Conservation (phyloP, 1,284 basidiomycete genomes). For the Hortiboletus rubellus region DNA sequence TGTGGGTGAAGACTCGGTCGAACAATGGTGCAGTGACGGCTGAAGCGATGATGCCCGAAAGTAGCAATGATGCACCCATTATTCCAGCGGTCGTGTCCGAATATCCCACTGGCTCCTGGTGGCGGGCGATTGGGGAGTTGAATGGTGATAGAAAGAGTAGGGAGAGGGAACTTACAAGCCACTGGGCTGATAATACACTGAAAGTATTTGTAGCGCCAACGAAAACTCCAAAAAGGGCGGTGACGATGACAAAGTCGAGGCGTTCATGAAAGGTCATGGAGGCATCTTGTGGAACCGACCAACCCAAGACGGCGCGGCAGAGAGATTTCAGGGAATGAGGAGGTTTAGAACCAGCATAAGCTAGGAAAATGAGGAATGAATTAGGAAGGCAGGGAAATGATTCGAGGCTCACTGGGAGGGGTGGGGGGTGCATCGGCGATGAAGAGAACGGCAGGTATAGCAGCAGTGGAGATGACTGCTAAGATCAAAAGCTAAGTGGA, state of each 20-base stretch:
- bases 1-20: constrained; percentile 73
- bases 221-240: constrained; percentile 60
- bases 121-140: neutral
- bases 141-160: neutral
- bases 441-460: constrained; percentile 55
- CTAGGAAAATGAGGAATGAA: constrained; percentile 36
- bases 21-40: constrained; percentile 68
- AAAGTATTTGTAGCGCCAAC: constrained; percentile 61
- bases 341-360: constrained; percentile 62
- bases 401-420: constrained; percentile 62
- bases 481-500: constrained; percentile 60
- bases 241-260: constrained; percentile 63
- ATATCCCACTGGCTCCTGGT: constrained; percentile 72
- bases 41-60: constrained; percentile 68
- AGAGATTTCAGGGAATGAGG: constrained; percentile 56
- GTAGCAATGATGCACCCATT: constrained; percentile 65
- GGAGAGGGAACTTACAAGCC: constrained; percentile 49
- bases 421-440: constrained; percentile 62
- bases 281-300: constrained; percentile 41
- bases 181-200: constrained; percentile 63
- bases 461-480: constrained; percentile 66
- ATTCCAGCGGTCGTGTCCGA: constrained; percentile 61
- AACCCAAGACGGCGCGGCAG: constrained; percentile 55
- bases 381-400: neutral
- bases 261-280: constrained; percentile 65